Percentiles rank a stretch among this genome's conserved stretches.
phyloP scores from a whole-genome alignment of 768 basidiomycete species.

The Boletus edulis region DNA sequence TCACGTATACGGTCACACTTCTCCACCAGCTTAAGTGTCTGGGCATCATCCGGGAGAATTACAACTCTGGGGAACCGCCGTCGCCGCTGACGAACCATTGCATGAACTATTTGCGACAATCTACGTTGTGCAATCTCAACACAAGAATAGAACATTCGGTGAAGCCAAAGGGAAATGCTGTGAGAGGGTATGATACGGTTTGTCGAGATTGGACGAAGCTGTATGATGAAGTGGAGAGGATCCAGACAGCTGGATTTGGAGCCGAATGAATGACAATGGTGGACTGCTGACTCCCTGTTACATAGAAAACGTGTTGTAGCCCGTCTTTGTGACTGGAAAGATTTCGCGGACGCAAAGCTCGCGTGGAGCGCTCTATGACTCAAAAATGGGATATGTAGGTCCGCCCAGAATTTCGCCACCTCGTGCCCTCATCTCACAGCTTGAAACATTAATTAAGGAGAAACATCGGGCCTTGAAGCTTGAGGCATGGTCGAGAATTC shows the following conservation, averaged over 20 bases:
- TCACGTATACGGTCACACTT: slow-evolving; percentile 11
- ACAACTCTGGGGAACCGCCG: neutral
- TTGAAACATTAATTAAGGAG: neutral
- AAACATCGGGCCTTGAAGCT: neutral
- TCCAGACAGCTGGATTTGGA: neutral
- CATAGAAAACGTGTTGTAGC: neutral
- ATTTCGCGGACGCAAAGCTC: no score
- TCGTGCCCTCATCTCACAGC: neutral
- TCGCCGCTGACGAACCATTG: slow-evolving; percentile 11
- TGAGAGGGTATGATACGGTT: slow-evolving; percentile 9
- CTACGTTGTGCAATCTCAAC: slow-evolving; percentile 12
- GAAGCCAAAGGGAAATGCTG: slow-evolving; percentile 2
- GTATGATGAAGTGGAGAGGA: slow-evolving; percentile 11
- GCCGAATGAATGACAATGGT: neutral
- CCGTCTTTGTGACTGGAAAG: no score
- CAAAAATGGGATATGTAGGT: no score
- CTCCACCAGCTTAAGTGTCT: slow-evolving; percentile 14
- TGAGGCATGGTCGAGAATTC: neutral
- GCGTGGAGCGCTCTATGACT: no score
- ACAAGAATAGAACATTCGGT: slow-evolving; percentile 12
- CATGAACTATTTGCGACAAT: slow-evolving; percentile 11
- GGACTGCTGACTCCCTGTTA: no score
- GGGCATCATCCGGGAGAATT: slow-evolving; percentile 9
- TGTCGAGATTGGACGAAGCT: slow-evolving; percentile 15
- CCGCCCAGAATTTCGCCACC: neutral